Conservation (phyloP, 2,329 filamentous ascomycete genomes). For the Aspergillus piperis region DNA sequence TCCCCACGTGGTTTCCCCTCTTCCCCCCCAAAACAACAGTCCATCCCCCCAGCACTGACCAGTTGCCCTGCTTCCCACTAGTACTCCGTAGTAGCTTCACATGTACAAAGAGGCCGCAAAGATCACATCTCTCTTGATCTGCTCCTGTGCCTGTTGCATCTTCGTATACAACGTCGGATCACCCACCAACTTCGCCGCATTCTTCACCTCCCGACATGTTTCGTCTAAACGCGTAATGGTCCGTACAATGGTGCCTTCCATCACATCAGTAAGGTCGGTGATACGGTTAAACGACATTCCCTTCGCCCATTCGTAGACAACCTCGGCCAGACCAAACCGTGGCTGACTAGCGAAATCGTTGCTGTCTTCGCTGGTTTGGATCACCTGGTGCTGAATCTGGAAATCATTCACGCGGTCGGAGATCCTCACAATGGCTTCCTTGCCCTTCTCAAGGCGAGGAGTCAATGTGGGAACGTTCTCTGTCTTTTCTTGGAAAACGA, state of each 20-base stretch:
- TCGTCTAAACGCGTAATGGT: constrained; percentile 94
- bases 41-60: background rate
- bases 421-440: constrained; percentile 82
- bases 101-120: constrained; percentile 87
- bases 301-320: constrained; percentile 97
- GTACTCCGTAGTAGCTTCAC: constrained; percentile 48
- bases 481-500: constrained; percentile 98
- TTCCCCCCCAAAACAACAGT: background rate
- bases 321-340: constrained; percentile 91
- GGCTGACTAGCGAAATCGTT: constrained; percentile 89
- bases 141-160: constrained; percentile 95
- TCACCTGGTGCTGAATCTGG: constrained; percentile 88
- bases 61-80: background rate
- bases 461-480: constrained; percentile 78
- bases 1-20: constrained; percentile 15
- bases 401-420: constrained; percentile 89
- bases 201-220: constrained; percentile 96
- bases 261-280: constrained; percentile 89
- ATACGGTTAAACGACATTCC: constrained; percentile 99
- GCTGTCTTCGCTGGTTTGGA: constrained; percentile 82
- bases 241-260: constrained; percentile 95
- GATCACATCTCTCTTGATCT: constrained; percentile 95
- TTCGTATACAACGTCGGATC: constrained; percentile 91
- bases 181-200: constrained; percentile 90
- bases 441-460: constrained; percentile 76